A percentile compares a stretch with the other conserved stretches of the same genome.
Evolutionary conservation across 129 eudicot species (phyloP).

Genomic region (Gnaphalium uliginosum): DNA sequence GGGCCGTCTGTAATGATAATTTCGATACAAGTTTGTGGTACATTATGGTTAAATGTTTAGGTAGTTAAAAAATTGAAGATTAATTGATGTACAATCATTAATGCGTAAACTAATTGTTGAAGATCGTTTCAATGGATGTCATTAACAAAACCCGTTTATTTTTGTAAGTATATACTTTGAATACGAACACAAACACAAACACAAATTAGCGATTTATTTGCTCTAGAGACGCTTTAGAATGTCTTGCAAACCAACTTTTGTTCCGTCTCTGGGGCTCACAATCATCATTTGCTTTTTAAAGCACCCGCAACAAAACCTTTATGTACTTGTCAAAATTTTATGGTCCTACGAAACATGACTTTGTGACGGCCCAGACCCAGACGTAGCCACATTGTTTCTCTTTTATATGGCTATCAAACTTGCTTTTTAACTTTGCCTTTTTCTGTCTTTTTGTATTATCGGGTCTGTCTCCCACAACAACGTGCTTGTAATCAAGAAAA

Average conservation of each 20-base stretch:
- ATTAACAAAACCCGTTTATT: too few species aligned
- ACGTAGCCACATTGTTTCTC: conserved; percentile 12
- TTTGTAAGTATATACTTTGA: too few species aligned
- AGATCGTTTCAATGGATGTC: too few species aligned
- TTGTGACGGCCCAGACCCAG: conserved; percentile 1
- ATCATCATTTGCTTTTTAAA: conserved; percentile 3
- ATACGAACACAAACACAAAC: too few species aligned
- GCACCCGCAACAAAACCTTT: neutral
- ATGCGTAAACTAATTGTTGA: too few species aligned
- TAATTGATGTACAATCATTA: too few species aligned
- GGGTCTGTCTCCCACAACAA: conserved; percentile 8
- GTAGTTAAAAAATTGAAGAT: too few species aligned
- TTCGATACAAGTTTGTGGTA: too few species aligned
- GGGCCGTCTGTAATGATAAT: too few species aligned
- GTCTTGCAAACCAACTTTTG: neutral
- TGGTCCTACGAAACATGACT: conserved; percentile 1
- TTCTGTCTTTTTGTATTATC: neutral
- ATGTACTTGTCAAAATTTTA: neutral
- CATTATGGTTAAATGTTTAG: too few species aligned
- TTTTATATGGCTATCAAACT: conserved; percentile 21
- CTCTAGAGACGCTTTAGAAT: neutral
- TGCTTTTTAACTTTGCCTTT: conserved; percentile 18
- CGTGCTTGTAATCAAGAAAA: neutral
- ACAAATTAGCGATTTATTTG: neutral
- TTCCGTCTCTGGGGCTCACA: neutral